Conservation (phyloP, 1,284 basidiomycete genomes). For the Cutaneotrichosporon cutaneum region DNA sequence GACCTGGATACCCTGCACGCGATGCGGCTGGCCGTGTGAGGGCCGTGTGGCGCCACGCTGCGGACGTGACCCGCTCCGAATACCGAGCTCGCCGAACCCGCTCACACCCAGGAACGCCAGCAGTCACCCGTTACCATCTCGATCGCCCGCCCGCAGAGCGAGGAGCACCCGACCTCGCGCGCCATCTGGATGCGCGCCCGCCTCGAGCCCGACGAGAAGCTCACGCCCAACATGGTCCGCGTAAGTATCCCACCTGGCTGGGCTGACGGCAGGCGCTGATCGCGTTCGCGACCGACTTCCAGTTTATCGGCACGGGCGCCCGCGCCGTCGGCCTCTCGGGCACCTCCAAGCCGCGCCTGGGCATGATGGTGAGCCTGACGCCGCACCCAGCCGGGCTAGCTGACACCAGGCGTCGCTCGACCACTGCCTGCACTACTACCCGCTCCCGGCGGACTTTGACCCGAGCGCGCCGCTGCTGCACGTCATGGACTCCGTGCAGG, state of each 20-base stretch:
- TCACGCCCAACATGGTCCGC: constrained; percentile 74
- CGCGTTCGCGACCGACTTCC: constrained; percentile 78
- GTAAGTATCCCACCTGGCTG: constrained; percentile 49
- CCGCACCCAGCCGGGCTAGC: not conserved
- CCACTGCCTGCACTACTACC: constrained; percentile 80
- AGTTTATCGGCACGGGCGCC: constrained; percentile 68
- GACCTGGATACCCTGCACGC: no score
- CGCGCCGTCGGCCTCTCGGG: constrained; percentile 65
- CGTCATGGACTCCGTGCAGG: constrained; percentile 68
- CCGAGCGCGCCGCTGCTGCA: constrained; percentile 78
- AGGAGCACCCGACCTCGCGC: constrained; percentile 50
- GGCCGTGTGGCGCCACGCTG: no score
- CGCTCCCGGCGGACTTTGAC: constrained; percentile 68
- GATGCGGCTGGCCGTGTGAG: no score
- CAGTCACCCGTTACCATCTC: constrained; percentile 69
- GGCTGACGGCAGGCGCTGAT: constrained; percentile 67
- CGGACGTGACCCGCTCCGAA: no score
- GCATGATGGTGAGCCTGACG: constrained; percentile 66
- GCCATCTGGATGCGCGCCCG: constrained; percentile 76
- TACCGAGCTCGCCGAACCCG: no score
- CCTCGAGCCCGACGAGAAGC: constrained; percentile 60
- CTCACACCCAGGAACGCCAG: constrained; percentile 48
- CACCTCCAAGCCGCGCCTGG: constrained; percentile 53
- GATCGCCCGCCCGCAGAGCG: constrained; percentile 27
- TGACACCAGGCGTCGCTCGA: constrained; percentile 64